Conservation (phyloP, 768 basidiomycete genomes). For the Russula earlei region DNA sequence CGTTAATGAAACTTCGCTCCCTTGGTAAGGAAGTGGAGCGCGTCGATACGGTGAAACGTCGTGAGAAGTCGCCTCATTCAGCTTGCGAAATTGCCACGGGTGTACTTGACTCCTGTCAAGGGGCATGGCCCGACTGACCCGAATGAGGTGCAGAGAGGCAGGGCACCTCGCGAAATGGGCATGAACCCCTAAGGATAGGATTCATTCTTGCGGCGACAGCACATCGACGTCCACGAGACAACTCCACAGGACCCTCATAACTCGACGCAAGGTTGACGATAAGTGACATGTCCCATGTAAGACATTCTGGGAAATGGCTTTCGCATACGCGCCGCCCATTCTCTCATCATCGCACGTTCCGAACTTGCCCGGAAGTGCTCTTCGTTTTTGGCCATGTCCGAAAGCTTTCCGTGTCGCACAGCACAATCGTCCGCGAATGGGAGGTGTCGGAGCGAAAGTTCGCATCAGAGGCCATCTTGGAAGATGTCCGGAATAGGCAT, state of each 20-base stretch:
- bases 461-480: background rate
- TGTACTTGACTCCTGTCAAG: background rate
- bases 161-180: background rate
- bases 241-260: background rate
- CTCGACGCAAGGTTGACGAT: background rate
- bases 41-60: background rate
- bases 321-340: background rate
- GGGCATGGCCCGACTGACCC: background rate
- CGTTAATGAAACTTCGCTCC: background rate
- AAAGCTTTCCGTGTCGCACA: background rate
- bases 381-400: background rate
- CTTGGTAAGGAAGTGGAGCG: background rate
- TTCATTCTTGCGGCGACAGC: background rate
- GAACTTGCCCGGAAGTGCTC: background rate
- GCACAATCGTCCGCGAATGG: background rate
- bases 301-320: background rate
- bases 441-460: background rate
- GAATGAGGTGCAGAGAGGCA: too few species aligned
- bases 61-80: conserved; percentile 1
- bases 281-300: background rate
- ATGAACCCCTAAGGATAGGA: background rate
- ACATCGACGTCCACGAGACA: background rate
- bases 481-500: background rate
- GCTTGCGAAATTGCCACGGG: background rate
- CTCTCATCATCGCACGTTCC: background rate